phyloP scores from a whole-genome alignment of 2,329 filamentous ascomycete genomes.

The Helotiales sp. region DNA sequence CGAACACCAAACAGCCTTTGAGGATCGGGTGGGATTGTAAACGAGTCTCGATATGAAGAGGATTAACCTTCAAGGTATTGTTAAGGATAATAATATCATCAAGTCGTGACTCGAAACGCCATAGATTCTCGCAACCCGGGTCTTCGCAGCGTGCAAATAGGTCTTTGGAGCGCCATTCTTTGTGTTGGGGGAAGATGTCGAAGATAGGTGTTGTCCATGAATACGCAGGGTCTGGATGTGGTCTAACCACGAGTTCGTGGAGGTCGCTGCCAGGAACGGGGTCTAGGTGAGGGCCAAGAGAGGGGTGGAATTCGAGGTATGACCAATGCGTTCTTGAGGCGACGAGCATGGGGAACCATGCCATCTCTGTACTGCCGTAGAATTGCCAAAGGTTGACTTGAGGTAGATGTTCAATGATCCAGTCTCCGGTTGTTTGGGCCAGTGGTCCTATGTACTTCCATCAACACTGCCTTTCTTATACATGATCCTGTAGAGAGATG shows the following conservation, averaged over 20 bases:
- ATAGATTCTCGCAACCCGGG: constrained; percentile 29
- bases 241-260: constrained; percentile 38
- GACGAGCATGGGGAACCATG: constrained; percentile 22
- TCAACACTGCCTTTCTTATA: not conserved
- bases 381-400: constrained; percentile 25
- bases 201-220: constrained; percentile 39
- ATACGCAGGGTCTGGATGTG: constrained; percentile 25
- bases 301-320: constrained; percentile 35
- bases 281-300: constrained; percentile 23
- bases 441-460: constrained; percentile 29
- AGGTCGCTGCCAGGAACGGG: constrained; percentile 17
- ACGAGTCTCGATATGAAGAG: constrained; percentile 40
- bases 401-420: constrained; percentile 29
- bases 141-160: constrained; percentile 29
- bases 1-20: constrained; percentile 37
- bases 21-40: constrained; percentile 37
- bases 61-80: constrained; percentile 47
- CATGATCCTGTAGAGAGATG: not conserved
- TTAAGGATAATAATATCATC: constrained; percentile 47
- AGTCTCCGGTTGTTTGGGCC: constrained; percentile 32
- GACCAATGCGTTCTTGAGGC: constrained; percentile 34
- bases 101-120: constrained; percentile 36
- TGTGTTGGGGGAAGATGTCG: constrained; percentile 40
- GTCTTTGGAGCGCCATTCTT: constrained; percentile 47
- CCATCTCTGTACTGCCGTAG: constrained; percentile 37